Percentiles rank a stretch among this genome's conserved stretches.
Conservation (phyloP, 176 grass and related monocot genomes). For the Canna indica region DNA sequence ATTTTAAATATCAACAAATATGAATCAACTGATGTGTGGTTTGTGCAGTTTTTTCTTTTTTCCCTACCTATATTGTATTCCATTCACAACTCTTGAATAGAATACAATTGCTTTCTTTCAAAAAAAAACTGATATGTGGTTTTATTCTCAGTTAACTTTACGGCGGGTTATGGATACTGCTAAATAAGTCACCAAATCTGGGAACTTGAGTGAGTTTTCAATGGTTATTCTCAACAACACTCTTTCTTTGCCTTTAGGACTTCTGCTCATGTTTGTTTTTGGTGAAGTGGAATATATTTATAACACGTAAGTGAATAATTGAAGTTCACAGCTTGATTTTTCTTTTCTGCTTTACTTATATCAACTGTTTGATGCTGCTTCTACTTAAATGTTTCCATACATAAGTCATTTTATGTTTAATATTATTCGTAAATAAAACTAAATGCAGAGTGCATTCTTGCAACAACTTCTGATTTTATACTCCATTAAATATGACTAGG, state of each 20-base stretch:
- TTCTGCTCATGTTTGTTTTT: conserved; percentile 70
- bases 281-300: conserved; percentile 72
- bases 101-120: too few species aligned
- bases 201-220: conserved; percentile 90
- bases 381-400: background rate
- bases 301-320: conserved; percentile 61
- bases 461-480: background rate
- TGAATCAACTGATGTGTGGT: background rate
- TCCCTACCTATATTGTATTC: too few species aligned
- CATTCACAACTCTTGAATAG: too few species aligned
- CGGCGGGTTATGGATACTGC: conserved; percentile 91
- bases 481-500: background rate
- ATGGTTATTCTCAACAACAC: conserved; percentile 94
- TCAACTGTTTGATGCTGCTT: background rate
- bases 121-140: background rate
- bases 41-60: too few species aligned
- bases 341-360: background rate
- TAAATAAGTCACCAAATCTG: conserved; percentile 83
- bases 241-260: conserved; percentile 77
- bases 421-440: background rate
- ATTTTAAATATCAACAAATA: background rate
- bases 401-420: background rate
- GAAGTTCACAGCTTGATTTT: background rate
- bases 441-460: background rate
- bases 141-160: conserved; percentile 63